A percentile compares a stretch with the other conserved stretches of the same genome.
These are phyloP conservation scores for Oryza coarctata DNA, from an alignment of 176 grass and related monocot genomes.

Conservation along the genomic window DNA sequence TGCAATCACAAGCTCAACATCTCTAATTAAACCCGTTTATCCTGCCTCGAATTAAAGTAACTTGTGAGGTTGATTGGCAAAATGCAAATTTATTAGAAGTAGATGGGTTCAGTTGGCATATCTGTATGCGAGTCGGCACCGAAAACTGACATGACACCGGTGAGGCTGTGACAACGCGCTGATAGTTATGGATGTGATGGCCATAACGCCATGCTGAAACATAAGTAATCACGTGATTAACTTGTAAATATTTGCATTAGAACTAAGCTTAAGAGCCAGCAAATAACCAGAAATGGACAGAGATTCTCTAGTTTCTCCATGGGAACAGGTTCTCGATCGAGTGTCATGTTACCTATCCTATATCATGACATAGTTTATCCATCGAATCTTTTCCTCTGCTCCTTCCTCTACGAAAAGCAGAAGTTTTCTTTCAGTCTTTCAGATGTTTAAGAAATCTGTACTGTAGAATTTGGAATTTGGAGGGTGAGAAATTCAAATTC, in stretches of 20 bases:
- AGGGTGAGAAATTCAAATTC: constrained; percentile 17
- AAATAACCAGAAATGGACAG: not conserved
- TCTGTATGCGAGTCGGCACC: not conserved
- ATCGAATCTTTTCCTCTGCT: not conserved
- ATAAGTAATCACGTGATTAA: constrained; percentile 1
- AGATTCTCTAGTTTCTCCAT: not conserved
- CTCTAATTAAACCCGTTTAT: not conserved
- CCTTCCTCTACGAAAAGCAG: not conserved
- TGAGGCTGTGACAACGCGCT: not conserved
- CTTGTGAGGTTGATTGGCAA: not conserved
- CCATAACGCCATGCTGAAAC: not conserved
- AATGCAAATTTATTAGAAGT: not conserved
- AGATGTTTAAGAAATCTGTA: not conserved
- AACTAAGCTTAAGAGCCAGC: not conserved
- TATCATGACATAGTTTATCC: not conserved
- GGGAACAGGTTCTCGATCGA: constrained; percentile 28
- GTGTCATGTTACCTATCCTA: constrained; percentile 21
- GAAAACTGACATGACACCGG: constrained; percentile 21
- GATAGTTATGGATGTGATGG: not conserved
- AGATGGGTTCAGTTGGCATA: not conserved
- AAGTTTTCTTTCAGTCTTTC: too few relatives aligned
- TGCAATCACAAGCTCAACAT: not conserved
- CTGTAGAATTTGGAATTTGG: not conserved
- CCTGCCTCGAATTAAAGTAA: not conserved
- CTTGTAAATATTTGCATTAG: not conserved